A percentile compares a stretch with the other conserved stretches of the same genome.
phyloP scores from a whole-genome alignment of 106 monocot genomes.

The Dioscorea alata region DNA sequence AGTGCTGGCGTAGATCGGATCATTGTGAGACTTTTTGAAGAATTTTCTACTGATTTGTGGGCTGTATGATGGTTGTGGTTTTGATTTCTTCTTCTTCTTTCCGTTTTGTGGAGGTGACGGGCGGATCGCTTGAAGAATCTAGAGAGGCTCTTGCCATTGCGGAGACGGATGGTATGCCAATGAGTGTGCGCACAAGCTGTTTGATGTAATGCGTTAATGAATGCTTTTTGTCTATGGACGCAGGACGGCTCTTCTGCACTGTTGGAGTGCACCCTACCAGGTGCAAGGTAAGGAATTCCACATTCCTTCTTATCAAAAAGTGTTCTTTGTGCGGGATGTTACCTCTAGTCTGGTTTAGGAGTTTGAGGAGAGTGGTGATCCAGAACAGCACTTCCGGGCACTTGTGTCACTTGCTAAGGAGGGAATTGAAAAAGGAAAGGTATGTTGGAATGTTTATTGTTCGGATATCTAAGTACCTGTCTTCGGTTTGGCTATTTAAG shows the following conservation, averaged over 20 bases:
- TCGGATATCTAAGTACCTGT: too few species aligned
- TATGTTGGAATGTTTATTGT: slow-evolving; percentile 4
- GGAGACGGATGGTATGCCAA: slow-evolving; percentile 71
- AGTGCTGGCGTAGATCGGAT: slow-evolving; percentile 83
- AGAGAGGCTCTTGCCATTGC: slow-evolving; percentile 85
- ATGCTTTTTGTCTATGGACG: slow-evolving; percentile 2
- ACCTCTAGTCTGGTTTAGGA: slow-evolving; percentile 27
- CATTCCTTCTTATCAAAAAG: too few species aligned
- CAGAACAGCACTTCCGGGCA: slow-evolving; percentile 64
- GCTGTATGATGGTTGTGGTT: neutral
- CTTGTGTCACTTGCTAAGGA: slow-evolving; percentile 66
- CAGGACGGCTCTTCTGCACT: slow-evolving; percentile 89
- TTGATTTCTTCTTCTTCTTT: neutral
- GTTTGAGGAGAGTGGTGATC: slow-evolving; percentile 92
- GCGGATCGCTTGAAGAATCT: slow-evolving; percentile 83
- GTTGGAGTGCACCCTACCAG: slow-evolving; percentile 98
- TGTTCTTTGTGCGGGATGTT: too few species aligned
- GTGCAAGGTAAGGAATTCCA: slow-evolving; percentile 58
- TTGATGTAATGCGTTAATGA: slow-evolving; percentile 19
- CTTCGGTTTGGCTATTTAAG: too few species aligned
- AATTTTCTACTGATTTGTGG: neutral
- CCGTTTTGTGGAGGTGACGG: slow-evolving; percentile 57
- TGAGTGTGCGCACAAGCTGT: slow-evolving; percentile 1
- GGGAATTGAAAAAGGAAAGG: slow-evolving; percentile 92
- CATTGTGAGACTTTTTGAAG: slow-evolving; percentile 47